Base-by-base conservation (phyloP, 2,329 filamentous ascomycete species). In the Hortaea sp. region DNA sequence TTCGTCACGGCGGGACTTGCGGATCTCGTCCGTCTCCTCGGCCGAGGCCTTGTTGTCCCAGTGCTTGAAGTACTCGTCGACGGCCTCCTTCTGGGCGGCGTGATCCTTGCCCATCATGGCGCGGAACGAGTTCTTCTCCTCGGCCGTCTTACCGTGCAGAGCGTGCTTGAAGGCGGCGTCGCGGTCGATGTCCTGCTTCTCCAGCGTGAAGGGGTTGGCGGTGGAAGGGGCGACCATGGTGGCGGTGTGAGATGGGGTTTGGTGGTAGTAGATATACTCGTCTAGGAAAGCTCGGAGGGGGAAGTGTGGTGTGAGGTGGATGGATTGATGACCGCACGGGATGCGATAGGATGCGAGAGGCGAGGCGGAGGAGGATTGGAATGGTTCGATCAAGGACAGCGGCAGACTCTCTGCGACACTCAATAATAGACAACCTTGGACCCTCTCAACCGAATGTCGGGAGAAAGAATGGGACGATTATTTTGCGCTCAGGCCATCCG, bases 61-160 rank as follows among this genome's bases (percentile, higher is more conserved):
- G 66, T 94, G 88, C 76, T 94, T 94, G 74, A 94, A 94, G 71
- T 95, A 95, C 66, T 94, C 86, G 63, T 92, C 85, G 29, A 89
- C 78, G 41, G 88, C 88, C 44, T 83, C 82, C 65, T 88, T 79
- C 63, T 94, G 85, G 6, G 88, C 87, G 29, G 73, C 71, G 62
- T 75, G 72, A 66, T 92, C 83, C 74, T 98, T 98, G 65, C 76
- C 75, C 62, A 94, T 74, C 81, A 95, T 89, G 60, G 90, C 86
- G 57, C 79, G 72, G 59, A 95, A 78, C 85, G 77, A 49, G 82
- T 82, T 61, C 89, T 84, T 56, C 94, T 94, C 52, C 79, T 78
- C 55, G 81, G 79, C 68, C 80, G 90, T 62, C 81, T 81, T 47
- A 81, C 76, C 44, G 81, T 85, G 64, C 86, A 27, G 87, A 82